These are phyloP conservation scores for Ustilago tritici DNA, from an alignment of 1,284 basidiomycete genomes.

Conservation along the genomic window DNA sequence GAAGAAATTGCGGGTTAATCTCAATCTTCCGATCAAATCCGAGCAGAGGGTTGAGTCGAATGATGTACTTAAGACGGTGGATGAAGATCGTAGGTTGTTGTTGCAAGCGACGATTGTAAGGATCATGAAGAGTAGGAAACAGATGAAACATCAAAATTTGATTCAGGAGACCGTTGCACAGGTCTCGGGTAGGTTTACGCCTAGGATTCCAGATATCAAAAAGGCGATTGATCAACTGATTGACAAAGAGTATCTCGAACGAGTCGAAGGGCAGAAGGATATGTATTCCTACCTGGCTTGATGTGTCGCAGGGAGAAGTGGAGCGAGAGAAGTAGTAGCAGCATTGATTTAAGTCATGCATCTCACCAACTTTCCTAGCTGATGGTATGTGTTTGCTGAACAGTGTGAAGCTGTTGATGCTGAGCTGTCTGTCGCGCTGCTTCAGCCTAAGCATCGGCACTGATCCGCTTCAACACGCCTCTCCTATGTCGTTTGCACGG, in stretches of 20 bases:
- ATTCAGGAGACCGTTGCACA: conserved; percentile 95
- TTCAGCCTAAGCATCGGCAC: too few species aligned
- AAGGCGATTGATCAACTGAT: conserved; percentile 94
- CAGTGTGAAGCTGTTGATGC: too few species aligned
- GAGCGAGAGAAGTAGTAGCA: not conserved
- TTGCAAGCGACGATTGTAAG: conserved; percentile 98
- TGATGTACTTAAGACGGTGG: conserved; percentile 93
- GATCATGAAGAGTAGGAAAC: conserved; percentile 96
- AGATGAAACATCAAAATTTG: conserved; percentile 93
- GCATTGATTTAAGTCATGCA: not conserved
- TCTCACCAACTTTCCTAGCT: too few species aligned
- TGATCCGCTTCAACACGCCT: too few species aligned
- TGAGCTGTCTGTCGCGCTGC: too few species aligned
- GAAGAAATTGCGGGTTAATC: conserved; percentile 85
- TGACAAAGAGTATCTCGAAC: conserved; percentile 97
- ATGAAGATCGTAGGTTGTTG: conserved; percentile 96
- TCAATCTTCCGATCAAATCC: conserved; percentile 93
- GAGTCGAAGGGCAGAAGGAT: conserved; percentile 77
- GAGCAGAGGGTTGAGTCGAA: conserved; percentile 91
- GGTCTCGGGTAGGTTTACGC: conserved; percentile 87
- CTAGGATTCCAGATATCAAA: conserved; percentile 87
- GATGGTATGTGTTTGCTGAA: too few species aligned
- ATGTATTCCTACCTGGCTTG: conserved; percentile 61
- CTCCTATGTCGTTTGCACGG: too few species aligned
- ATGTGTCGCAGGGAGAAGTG: not conserved